Evolutionary conservation across 805 yeast genomes (phyloP), one percentile per base, ranked within the genome.

Genomic region (Ogataea naganishii): DNA sequence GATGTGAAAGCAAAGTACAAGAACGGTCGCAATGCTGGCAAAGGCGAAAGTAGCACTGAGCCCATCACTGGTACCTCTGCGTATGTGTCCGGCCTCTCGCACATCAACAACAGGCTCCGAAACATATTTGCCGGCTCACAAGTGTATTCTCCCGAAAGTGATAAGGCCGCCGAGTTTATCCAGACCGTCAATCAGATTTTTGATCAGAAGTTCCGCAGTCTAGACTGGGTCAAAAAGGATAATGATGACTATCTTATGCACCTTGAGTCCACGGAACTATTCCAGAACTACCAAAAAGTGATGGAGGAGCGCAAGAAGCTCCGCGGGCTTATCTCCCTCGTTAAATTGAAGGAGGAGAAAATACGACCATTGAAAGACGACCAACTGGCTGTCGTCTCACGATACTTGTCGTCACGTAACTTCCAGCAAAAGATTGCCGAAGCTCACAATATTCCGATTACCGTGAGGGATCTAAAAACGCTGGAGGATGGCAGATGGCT

Each of bases 401-500:
- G 35, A 4, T 37, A 46, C 20, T 61, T 69, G 64, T 22, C 32
- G 2, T 34, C 53, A 4, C 35, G 44, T 4, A 45, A 51, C 15
- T 20, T 30, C 9, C 39, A 46, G 15, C 39, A 46, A 9, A 38
- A 41, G 7, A 44, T 71, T 7, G 48, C 52, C 4, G 44, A 55
- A 7, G 56, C 51, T 4, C 64, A 53, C 36, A 56, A 56, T 31
- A 71, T 88, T 24, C 89, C 81, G 29, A 68, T 88, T 3, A 56
- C 58, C 4, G 68, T 69, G 0, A 57, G 71, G 20, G 98, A 92
- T 50, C 53, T 89, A 32, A 63, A 66, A 26, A 85, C 96, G 0
- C 60, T 92, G 20, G 56, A 66, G 7, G 81, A 79, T 31, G 64
- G 79, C 5, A 57, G 66, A 23, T 92, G 98, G 98, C 65, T 92